Conservation (phyloP, 805 yeast species). For the Schwanniomyces sp. region DNA sequence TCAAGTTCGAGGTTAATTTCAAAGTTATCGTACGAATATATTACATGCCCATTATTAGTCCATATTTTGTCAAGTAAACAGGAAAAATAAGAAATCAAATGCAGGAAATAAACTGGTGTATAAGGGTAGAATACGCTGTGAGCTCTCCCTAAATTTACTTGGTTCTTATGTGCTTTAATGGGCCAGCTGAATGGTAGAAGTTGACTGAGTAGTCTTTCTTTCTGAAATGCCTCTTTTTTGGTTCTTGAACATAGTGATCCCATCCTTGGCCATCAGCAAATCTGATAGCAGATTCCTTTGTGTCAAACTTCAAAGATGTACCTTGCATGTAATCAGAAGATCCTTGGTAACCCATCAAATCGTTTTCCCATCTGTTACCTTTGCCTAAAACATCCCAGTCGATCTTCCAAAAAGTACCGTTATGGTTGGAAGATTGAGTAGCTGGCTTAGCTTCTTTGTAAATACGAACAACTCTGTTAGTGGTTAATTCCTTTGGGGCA, state of each 20-base stretch:
- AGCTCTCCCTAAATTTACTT: constrained; percentile 41
- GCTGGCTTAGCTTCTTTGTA: constrained; percentile 77
- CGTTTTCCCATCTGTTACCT: constrained; percentile 87
- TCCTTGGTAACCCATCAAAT: constrained; percentile 81
- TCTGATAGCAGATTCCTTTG: constrained; percentile 72
- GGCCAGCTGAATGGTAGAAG: constrained; percentile 67
- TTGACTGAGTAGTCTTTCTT: constrained; percentile 74
- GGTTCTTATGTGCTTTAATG: constrained; percentile 78
- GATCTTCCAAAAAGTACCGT: constrained; percentile 63
- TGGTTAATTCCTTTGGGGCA: constrained; percentile 66
- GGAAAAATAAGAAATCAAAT: background rate
- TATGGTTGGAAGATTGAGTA: constrained; percentile 69
- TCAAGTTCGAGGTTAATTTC: background rate
- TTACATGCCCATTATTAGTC: background rate
- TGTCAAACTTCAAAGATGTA: constrained; percentile 69
- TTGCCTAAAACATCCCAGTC: constrained; percentile 82
- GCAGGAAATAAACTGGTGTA: background rate
- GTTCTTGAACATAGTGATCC: constrained; percentile 81
- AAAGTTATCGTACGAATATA: background rate
- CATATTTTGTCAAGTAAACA: background rate
- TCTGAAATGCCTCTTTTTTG: constrained; percentile 69
- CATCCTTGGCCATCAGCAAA: constrained; percentile 86
- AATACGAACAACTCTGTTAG: constrained; percentile 71
- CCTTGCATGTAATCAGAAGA: constrained; percentile 82
- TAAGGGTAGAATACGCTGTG: background rate